Evolutionary conservation across 129 eudicot genomes (phyloP), one percentile per base, ranked within the genome.

Genomic region (Deinandra increscens): DNA sequence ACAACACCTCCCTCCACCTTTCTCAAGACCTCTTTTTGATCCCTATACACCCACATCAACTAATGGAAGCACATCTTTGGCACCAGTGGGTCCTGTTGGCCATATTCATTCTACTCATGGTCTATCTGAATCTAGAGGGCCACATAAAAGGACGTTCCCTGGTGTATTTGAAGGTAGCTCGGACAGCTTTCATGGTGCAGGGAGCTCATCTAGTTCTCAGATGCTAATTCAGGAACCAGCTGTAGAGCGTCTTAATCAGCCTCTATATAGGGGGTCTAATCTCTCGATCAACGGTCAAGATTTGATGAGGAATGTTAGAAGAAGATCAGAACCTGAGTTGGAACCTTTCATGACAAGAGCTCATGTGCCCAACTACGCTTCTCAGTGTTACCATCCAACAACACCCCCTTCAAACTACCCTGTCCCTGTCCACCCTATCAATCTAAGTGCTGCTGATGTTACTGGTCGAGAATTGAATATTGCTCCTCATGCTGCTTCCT

Each of bases 191-290:
- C 67, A 60, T 72, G 48, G 58, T 26, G 79, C 60, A 20, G 85
- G 66, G 54, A 77, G 82, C 29, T 81, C 82, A 45, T 81, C 79
- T 43, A 22, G 79, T 23, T 72, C 82, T 62, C 79, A 72, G 58
- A 60, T 45, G 60, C 44, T 60, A 37, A 20, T 18, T 13, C 75
- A 66, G 50, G 76, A 49, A 14, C 68, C 84, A 18, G 20, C 8
- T 58, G 66, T 39, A 37, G 72, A 81, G 60, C 33, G 34, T 66
- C 71, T 38, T 7, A 54, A 70, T 73, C 38, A 36, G 19, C 70
- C 78, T 64, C 65, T 65, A 31, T 38, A 38, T 44, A 64, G 72
- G 33, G 66, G 79, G 18, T 26, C 56, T 64, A 66, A 42, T 43
- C 45, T 64, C 72, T 64, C 66, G 7, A 53, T 74, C 43, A 42